phyloP scores from a whole-genome alignment of 306 rosid genomes.

The Medicago lupulina region DNA sequence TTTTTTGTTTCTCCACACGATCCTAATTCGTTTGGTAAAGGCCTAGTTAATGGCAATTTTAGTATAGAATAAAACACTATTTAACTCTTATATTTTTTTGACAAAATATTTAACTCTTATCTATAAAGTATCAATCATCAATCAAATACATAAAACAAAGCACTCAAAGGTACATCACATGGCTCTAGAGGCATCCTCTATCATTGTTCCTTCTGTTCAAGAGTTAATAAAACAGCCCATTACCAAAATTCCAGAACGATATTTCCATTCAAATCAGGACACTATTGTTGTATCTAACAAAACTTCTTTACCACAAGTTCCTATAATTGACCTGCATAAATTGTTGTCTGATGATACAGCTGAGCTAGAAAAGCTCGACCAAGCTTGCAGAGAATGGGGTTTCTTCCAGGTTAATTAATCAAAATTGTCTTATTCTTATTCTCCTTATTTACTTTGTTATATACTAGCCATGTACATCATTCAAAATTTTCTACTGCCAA shows the following conservation, averaged over 20 bases:
- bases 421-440: neutral
- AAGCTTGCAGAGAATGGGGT: slow-evolving; percentile 16
- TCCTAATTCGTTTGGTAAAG: no score
- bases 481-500: no score
- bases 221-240: slow-evolving; percentile 13
- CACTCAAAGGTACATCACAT: neutral
- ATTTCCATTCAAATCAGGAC: slow-evolving; percentile 2
- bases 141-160: no score
- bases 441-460: neutral
- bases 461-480: no score
- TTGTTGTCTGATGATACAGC: neutral
- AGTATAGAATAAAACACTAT: no score
- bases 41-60: no score
- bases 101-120: no score
- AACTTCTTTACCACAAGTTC: slow-evolving; percentile 38
- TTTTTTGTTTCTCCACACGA: no score
- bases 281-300: slow-evolving; percentile 20
- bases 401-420: slow-evolving; percentile 15
- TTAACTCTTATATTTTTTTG: no score
- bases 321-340: neutral
- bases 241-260: neutral
- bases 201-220: slow-evolving; percentile 1
- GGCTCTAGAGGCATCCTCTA: neutral
- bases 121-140: no score
- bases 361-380: neutral